Evolutionary conservation across 2,329 filamentous ascomycete species (phyloP).

Genomic region (Podosphaera fusca): DNA sequence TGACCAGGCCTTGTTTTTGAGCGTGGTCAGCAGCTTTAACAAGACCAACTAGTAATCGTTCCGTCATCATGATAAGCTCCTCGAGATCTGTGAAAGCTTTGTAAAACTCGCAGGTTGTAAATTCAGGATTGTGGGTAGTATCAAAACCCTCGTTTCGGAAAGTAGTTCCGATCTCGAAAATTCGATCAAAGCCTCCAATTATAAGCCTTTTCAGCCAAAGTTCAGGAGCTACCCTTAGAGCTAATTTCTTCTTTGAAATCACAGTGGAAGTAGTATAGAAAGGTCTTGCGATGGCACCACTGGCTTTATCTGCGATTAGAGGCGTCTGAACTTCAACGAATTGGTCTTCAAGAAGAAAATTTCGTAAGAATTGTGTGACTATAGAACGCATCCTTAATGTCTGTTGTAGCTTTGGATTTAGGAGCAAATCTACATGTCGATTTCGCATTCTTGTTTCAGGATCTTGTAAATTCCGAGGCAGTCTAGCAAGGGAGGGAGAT

Average conservation of each 20-base stretch:
- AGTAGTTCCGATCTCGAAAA: slow-evolving; percentile 81
- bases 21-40: slow-evolving; percentile 26
- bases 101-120: slow-evolving; percentile 95
- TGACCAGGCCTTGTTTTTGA: slow-evolving; percentile 22
- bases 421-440: slow-evolving; percentile 70
- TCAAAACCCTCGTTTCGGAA: slow-evolving; percentile 92
- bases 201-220: slow-evolving; percentile 85
- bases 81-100: slow-evolving; percentile 58
- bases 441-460: slow-evolving; percentile 50
- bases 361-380: slow-evolving; percentile 50
- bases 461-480: slow-evolving; percentile 49
- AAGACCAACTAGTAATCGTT: slow-evolving; percentile 41
- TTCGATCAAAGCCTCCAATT: slow-evolving; percentile 63
- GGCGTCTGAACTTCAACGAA: slow-evolving; percentile 86
- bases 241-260: slow-evolving; percentile 45
- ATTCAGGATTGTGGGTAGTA: slow-evolving; percentile 85
- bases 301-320: slow-evolving; percentile 57
- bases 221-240: slow-evolving; percentile 77
- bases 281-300: slow-evolving; percentile 70
- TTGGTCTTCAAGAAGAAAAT: slow-evolving; percentile 43
- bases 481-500: slow-evolving; percentile 54
- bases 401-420: slow-evolving; percentile 44
- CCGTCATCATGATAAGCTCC: slow-evolving; percentile 53
- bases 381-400: slow-evolving; percentile 50
- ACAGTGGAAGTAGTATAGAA: slow-evolving; percentile 65